These are phyloP conservation scores for Jatropha podagrica DNA, from an alignment of 441 rosid species.

Conservation along the genomic window DNA sequence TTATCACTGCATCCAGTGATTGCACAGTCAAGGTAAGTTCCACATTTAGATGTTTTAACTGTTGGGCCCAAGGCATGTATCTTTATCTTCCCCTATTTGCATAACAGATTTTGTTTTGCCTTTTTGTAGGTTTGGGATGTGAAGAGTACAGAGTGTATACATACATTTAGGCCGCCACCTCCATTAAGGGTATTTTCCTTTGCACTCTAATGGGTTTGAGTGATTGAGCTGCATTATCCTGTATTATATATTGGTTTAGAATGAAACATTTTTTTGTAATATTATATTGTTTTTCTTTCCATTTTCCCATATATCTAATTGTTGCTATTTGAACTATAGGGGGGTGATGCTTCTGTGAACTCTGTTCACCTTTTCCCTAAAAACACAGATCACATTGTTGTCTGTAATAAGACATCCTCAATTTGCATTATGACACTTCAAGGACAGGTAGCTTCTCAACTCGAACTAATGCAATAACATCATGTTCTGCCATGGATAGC, in stretches of 20 bases:
- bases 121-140: slow-evolving; percentile 87
- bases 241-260: neutral
- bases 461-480: slow-evolving; percentile 1
- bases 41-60: slow-evolving; percentile 2
- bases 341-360: slow-evolving; percentile 97
- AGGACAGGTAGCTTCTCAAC: slow-evolving; percentile 72
- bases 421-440: slow-evolving; percentile 95
- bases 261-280: neutral
- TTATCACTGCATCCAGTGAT: slow-evolving; percentile 95
- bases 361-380: slow-evolving; percentile 93
- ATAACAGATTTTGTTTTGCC: slow-evolving; percentile 19
- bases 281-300: neutral
- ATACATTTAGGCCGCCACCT: slow-evolving; percentile 96
- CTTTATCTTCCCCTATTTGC: slow-evolving; percentile 21
- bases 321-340: slow-evolving; percentile 46
- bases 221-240: neutral
- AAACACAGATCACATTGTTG: slow-evolving; percentile 85
- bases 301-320: neutral
- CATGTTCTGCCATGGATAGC: neutral
- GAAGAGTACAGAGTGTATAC: slow-evolving; percentile 91
- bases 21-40: slow-evolving; percentile 73
- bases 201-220: slow-evolving; percentile 11
- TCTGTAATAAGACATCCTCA: slow-evolving; percentile 93
- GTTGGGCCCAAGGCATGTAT: neutral
- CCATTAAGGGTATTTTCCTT: slow-evolving; percentile 64